Percentiles rank a stretch among this genome's conserved stretches.
Evolutionary conservation across 495 filamentous ascomycete species (phyloP).

Genomic region (Thermochaetoides thermophila): DNA sequence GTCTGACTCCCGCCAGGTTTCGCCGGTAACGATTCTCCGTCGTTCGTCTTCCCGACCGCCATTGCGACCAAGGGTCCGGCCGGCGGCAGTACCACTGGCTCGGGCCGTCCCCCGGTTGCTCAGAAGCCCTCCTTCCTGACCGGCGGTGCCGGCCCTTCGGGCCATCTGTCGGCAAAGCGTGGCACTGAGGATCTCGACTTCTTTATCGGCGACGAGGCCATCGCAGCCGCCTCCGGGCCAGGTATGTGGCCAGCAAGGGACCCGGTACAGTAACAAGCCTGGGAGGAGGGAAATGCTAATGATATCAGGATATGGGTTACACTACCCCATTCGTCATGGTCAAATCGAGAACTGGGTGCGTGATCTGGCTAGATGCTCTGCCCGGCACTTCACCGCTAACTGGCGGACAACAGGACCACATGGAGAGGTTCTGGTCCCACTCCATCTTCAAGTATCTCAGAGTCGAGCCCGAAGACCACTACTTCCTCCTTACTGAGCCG

Average conservation of each 20-base stretch:
- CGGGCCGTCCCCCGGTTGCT: conserved; percentile 74
- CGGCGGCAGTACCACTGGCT: conserved; percentile 58
- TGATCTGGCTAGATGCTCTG: neutral
- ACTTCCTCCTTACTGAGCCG: conserved; percentile 94
- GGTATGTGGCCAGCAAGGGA: conserved; percentile 32
- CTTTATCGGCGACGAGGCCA: conserved; percentile 95
- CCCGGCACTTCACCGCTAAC: conserved; percentile 12
- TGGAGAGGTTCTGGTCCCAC: conserved; percentile 99
- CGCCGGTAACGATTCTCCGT: conserved; percentile 96
- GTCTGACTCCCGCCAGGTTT: conserved; percentile 48
- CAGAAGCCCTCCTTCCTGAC: conserved; percentile 92
- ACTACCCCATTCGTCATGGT: conserved; percentile 94
- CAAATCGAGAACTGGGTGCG: conserved; percentile 93
- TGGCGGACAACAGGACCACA: conserved; percentile 55
- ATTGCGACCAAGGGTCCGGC: conserved; percentile 83
- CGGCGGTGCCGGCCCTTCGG: conserved; percentile 67
- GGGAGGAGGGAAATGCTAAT: conserved; percentile 6
- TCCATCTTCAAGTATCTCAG: conserved; percentile 99
- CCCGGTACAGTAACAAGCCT: neutral
- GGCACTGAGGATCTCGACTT: conserved; percentile 96
- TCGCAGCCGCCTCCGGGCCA: conserved; percentile 68
- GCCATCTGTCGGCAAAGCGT: conserved; percentile 78
- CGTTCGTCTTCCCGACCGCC: conserved; percentile 96
- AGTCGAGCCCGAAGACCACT: conserved; percentile 95
- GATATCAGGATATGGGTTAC: conserved; percentile 68